Percentiles rank a stretch among this genome's conserved stretches.
phyloP scores from a whole-genome alignment of 176 grass and related monocot species.

The Chloris gayana region DNA sequence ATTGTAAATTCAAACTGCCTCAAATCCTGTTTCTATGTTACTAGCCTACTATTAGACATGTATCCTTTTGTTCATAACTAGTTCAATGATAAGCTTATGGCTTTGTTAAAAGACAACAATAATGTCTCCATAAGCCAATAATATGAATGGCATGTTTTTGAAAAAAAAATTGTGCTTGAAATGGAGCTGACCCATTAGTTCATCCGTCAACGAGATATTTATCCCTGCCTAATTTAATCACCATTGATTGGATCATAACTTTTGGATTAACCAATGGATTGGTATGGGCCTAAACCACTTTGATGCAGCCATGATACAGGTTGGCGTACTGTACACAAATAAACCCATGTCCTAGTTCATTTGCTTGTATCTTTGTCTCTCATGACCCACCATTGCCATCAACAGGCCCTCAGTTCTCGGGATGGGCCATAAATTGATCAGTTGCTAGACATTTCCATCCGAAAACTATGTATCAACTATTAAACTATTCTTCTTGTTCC shows the following conservation, averaged over 20 bases:
- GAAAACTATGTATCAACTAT: neutral
- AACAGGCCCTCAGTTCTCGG: slow-evolving; percentile 2
- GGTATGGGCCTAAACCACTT: too few species aligned
- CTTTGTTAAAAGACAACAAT: slow-evolving; percentile 2
- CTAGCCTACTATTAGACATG: neutral
- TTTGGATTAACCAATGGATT: neutral
- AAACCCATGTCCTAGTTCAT: slow-evolving; percentile 1
- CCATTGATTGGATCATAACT: neutral
- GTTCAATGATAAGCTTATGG: neutral
- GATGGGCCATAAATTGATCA: slow-evolving; percentile 5
- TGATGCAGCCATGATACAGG: slow-evolving; percentile 23
- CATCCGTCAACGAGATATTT: neutral
- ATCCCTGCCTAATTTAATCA: neutral
- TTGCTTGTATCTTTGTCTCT: slow-evolving; percentile 13
- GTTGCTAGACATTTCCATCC: slow-evolving; percentile 11
- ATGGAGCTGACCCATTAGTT: neutral
- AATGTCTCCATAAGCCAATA: neutral
- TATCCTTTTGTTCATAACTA: neutral
- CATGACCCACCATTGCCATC: slow-evolving; percentile 27
- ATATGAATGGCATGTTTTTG: neutral
- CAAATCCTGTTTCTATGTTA: neutral
- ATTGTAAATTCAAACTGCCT: slow-evolving; percentile 6
- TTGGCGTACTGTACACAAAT: too few species aligned
- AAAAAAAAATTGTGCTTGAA: neutral
- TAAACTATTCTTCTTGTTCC: neutral